Percentiles rank a stretch among this genome's conserved stretches.
phyloP scores from a whole-genome alignment of 2,329 filamentous ascomycete species.

The Nothophoma quercina region DNA sequence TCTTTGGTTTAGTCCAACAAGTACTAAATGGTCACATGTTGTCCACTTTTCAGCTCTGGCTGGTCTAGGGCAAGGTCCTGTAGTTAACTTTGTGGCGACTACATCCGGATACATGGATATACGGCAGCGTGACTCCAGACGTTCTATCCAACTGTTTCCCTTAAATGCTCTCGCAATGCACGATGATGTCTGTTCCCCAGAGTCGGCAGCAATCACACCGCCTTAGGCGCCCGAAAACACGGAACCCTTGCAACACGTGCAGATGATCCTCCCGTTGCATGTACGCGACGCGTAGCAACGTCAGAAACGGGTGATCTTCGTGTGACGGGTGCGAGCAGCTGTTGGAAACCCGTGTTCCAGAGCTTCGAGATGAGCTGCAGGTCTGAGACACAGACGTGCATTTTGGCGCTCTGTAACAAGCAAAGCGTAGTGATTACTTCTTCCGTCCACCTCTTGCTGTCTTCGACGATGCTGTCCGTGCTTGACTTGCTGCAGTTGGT shows the following conservation, averaged over 20 bases:
- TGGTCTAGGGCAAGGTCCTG: background rate
- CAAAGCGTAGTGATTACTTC: background rate
- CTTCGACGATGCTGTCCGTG: constrained; percentile 28
- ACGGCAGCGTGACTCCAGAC: background rate
- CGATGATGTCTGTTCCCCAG: background rate
- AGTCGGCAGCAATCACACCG: background rate
- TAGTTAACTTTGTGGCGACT: background rate
- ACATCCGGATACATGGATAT: background rate
- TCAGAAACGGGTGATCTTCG: background rate
- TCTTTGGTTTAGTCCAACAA: constrained; percentile 1
- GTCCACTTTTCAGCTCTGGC: background rate
- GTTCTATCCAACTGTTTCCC: no score
- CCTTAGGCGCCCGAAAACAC: background rate
- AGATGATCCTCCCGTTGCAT: constrained; percentile 11
- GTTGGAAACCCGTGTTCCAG: background rate
- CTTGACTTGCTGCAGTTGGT: constrained; percentile 48
- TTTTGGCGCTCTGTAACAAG: no score
- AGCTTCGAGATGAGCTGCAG: background rate
- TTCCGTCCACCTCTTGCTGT: constrained; percentile 17
- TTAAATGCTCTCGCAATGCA: background rate
- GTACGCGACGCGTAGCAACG: constrained; percentile 4
- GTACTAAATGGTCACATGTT: constrained; percentile 3
- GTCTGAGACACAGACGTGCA: background rate
- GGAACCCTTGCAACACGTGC: constrained; percentile 5
- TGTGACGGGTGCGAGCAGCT: background rate